These are phyloP conservation scores for Russula vinacea DNA, from an alignment of 768 basidiomycete genomes.

Conservation along the genomic window DNA sequence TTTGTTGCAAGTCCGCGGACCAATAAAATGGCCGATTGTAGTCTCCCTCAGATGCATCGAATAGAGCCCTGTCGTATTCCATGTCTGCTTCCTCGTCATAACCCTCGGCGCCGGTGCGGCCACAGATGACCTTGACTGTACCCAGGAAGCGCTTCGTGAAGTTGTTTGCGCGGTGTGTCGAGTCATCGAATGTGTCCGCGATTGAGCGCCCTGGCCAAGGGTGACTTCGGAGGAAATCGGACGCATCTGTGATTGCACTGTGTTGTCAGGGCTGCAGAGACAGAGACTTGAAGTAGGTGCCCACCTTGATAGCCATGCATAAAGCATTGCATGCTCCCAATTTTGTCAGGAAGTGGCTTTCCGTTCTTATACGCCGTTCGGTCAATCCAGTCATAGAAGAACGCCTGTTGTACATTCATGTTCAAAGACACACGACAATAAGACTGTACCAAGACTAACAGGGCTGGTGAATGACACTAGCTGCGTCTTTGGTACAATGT, in stretches of 20 bases:
- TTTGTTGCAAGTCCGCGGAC: slow-evolving; percentile 72
- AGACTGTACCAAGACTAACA: slow-evolving; percentile 33
- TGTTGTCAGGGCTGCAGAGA: not conserved
- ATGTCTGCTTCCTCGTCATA: slow-evolving; percentile 64
- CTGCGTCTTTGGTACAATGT: slow-evolving; percentile 85
- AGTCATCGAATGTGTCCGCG: slow-evolving; percentile 82
- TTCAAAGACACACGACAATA: not conserved
- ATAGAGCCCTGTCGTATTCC: slow-evolving; percentile 69
- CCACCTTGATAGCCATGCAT: slow-evolving; percentile 76
- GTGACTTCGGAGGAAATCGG: slow-evolving; percentile 79
- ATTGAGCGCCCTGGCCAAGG: slow-evolving; percentile 87
- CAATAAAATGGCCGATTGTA: slow-evolving; percentile 71
- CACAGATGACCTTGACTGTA: slow-evolving; percentile 78
- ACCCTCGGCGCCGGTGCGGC: slow-evolving; percentile 70
- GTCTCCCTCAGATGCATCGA: slow-evolving; percentile 61
- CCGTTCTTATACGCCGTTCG: slow-evolving; percentile 78
- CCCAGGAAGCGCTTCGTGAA: slow-evolving; percentile 64
- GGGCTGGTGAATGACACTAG: slow-evolving; percentile 79
- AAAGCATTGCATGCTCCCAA: slow-evolving; percentile 89
- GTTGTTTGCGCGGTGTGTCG: slow-evolving; percentile 68
- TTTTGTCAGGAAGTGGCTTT: slow-evolving; percentile 79
- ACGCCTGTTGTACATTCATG: slow-evolving; percentile 50
- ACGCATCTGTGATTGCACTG: slow-evolving; percentile 56
- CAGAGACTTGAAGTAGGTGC: not conserved
- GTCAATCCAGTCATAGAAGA: slow-evolving; percentile 93